Conservation (phyloP, 2,329 filamentous ascomycete genomes). For the Beauveria sp. region DNA sequence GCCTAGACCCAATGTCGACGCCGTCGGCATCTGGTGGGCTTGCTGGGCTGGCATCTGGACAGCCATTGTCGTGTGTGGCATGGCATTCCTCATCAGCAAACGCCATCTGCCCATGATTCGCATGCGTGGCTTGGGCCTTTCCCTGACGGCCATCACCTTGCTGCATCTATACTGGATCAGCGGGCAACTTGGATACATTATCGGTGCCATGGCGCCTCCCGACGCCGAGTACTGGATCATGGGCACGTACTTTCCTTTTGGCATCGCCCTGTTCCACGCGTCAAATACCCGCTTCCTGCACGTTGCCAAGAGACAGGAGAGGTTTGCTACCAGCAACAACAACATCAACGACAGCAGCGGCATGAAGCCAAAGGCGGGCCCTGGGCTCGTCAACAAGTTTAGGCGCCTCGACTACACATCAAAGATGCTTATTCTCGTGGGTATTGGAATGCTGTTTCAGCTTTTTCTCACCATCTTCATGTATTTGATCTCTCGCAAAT, state of each 20-base stretch:
- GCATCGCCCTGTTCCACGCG: constrained; percentile 58
- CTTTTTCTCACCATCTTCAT: constrained; percentile 49
- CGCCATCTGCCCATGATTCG: constrained; percentile 30
- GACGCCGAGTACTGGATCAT: constrained; percentile 56
- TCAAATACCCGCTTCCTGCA: constrained; percentile 53
- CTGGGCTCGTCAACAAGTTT: constrained; percentile 22
- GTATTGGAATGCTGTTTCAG: constrained; percentile 49
- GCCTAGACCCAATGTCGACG: constrained; percentile 17
- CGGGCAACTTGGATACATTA: constrained; percentile 29
- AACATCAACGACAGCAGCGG: background rate
- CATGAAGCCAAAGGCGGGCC: constrained; percentile 14
- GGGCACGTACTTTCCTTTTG: constrained; percentile 55
- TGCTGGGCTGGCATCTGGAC: constrained; percentile 27
- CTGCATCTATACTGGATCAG: constrained; percentile 35
- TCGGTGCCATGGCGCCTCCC: constrained; percentile 34
- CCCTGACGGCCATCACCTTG: constrained; percentile 29
- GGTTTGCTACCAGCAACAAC: constrained; percentile 15
- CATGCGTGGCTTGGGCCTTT: constrained; percentile 32
- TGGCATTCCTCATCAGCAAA: constrained; percentile 29
- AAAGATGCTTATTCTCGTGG: constrained; percentile 41
- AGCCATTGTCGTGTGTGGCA: constrained; percentile 27
- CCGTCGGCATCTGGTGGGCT: constrained; percentile 28
- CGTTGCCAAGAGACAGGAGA: constrained; percentile 43
- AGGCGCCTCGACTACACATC: constrained; percentile 32
- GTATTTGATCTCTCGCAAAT: constrained; percentile 55